These are phyloP conservation scores for Rugonectria rugulosa DNA, from an alignment of 2,329 filamentous ascomycete species.

Conservation along the genomic window DNA sequence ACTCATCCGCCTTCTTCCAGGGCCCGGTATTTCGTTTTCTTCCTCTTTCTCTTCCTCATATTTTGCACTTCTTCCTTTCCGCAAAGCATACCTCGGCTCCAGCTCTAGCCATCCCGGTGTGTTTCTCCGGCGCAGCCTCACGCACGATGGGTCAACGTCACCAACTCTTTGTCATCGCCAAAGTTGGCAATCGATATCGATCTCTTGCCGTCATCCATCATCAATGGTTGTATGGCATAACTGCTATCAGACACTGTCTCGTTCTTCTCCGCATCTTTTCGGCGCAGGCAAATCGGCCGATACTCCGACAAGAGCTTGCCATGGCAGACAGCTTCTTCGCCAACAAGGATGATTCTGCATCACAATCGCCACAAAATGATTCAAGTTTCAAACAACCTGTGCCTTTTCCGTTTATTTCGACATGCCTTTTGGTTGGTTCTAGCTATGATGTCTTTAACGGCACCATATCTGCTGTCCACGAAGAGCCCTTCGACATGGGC, in stretches of 20 bases:
- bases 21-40: no score
- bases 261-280: slow-evolving; percentile 22
- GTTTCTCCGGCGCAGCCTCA: neutral
- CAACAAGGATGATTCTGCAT: neutral
- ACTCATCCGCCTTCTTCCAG: no score
- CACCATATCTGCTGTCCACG: neutral
- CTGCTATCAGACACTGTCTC: slow-evolving; percentile 15
- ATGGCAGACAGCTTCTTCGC: slow-evolving; percentile 8
- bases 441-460: neutral
- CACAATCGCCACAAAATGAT: neutral
- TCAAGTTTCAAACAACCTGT: neutral
- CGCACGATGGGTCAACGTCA: slow-evolving; percentile 26
- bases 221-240: slow-evolving; percentile 23
- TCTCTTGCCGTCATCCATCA: slow-evolving; percentile 22
- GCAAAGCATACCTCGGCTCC: neutral
- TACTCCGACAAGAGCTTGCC: slow-evolving; percentile 12
- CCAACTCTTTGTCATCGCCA: slow-evolving; percentile 29
- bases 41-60: no score
- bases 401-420: slow-evolving; percentile 16
- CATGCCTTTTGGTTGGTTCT: slow-evolving; percentile 15
- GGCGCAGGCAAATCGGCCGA: slow-evolving; percentile 9
- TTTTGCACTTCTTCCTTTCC: neutral
- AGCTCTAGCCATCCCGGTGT: neutral
- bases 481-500: slow-evolving; percentile 3
- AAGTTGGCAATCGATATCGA: slow-evolving; percentile 16